Percentiles rank a stretch among this genome's conserved stretches.
These are phyloP conservation scores for Medicago ruthenica DNA, from an alignment of 306 rosid genomes.

Conservation along the genomic window DNA sequence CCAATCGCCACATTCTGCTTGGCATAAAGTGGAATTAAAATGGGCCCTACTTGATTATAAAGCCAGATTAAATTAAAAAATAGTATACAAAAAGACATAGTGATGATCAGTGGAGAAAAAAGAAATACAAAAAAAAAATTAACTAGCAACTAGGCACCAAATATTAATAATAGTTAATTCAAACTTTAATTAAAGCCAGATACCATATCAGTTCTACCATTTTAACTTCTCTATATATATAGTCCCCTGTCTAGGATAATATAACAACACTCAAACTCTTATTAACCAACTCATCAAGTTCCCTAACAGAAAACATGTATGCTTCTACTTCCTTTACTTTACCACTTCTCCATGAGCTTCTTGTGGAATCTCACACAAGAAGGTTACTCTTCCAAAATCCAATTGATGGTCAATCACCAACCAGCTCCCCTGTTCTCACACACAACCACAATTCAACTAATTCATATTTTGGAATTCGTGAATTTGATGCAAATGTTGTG, in stretches of 20 bases:
- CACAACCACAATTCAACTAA: slow-evolving; percentile 23
- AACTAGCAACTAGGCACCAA: slow-evolving; percentile 17
- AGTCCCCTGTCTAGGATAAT: slow-evolving; percentile 2
- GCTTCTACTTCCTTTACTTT: slow-evolving; percentile 50
- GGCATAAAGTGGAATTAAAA: slow-evolving; percentile 48
- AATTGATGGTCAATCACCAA: slow-evolving; percentile 30
- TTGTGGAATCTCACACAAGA: slow-evolving; percentile 62
- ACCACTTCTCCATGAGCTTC: slow-evolving; percentile 44
- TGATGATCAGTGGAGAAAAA: slow-evolving; percentile 50
- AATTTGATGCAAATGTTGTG: slow-evolving; percentile 78
- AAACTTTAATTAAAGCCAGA: slow-evolving; percentile 16
- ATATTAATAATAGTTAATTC: slow-evolving; percentile 12
- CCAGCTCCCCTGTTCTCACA: slow-evolving; percentile 41
- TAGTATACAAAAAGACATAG: background rate
- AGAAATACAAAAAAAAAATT: slow-evolving; percentile 18
- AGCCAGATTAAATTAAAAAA: slow-evolving; percentile 45
- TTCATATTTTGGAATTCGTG: slow-evolving; percentile 44
- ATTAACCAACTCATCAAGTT: slow-evolving; percentile 28
- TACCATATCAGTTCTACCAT: slow-evolving; percentile 8
- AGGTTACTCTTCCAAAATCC: slow-evolving; percentile 64
- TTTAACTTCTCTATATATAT: slow-evolving; percentile 43
- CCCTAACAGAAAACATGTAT: slow-evolving; percentile 47
- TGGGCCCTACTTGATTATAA: slow-evolving; percentile 51
- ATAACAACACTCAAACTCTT: slow-evolving; percentile 24
- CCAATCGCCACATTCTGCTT: slow-evolving; percentile 45